Conservation (phyloP, 176 grass and related monocot species). For the Carex myosuroides region DNA sequence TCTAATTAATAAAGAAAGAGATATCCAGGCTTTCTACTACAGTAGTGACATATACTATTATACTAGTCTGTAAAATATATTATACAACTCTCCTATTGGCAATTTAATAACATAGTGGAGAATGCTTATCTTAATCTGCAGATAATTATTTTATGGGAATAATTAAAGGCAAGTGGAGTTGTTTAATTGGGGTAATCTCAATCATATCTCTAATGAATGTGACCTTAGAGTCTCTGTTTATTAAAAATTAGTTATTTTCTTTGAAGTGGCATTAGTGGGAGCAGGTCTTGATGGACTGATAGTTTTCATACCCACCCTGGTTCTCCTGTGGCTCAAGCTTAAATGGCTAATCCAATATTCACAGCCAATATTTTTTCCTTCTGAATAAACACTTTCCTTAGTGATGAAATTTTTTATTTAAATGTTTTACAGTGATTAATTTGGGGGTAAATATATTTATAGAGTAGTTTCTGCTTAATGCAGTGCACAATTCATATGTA, state of each 20-base stretch:
- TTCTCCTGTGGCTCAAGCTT: not conserved
- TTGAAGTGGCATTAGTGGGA: slow-evolving; percentile 22
- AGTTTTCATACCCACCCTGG: not conserved
- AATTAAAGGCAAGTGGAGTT: slow-evolving; percentile 11
- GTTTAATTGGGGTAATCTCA: slow-evolving; percentile 9
- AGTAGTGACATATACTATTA: not conserved
- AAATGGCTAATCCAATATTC: not conserved
- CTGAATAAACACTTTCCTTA: not conserved
- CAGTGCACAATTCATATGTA: too few species aligned
- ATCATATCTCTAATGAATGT: slow-evolving; percentile 25
- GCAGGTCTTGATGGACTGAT: slow-evolving; percentile 7
- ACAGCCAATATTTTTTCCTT: not conserved
- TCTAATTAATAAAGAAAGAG: slow-evolving; percentile 18
- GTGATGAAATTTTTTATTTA: not conserved
- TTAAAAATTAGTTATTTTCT: not conserved
- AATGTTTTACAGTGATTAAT: not conserved
- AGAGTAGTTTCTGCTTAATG: too few species aligned
- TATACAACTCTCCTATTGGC: not conserved
- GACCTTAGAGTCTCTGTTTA: not conserved
- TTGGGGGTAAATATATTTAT: too few species aligned
- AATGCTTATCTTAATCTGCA: slow-evolving; percentile 9
- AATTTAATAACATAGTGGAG: slow-evolving; percentile 21
- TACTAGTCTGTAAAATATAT: not conserved
- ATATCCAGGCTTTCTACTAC: slow-evolving; percentile 5
- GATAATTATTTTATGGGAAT: slow-evolving; percentile 6